Conservation (phyloP, 345 rosid species). For the Eutrema heterophyllum region DNA sequence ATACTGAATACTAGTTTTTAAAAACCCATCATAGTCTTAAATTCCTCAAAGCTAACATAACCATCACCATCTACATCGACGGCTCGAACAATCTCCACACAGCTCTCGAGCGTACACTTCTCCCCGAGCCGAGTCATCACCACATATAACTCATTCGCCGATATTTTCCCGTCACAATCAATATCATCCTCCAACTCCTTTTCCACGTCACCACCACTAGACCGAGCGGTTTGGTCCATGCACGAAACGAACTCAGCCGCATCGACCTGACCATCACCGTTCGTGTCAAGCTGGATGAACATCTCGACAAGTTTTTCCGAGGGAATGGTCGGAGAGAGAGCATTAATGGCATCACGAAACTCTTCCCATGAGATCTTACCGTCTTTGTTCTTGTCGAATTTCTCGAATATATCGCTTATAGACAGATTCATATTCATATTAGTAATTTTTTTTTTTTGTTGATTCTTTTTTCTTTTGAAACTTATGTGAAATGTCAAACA, state of each 20-base stretch:
- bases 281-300: conserved; percentile 66
- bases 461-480: not conserved
- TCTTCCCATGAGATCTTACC: conserved; percentile 70
- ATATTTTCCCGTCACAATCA: conserved; percentile 64
- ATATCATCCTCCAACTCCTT: conserved; percentile 65
- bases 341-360: conserved; percentile 43
- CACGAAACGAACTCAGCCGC: conserved; percentile 54
- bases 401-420: conserved; percentile 40
- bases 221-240: conserved; percentile 2
- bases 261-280: conserved; percentile 67
- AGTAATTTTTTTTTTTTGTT: not conserved
- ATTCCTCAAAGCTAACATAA: conserved; percentile 73
- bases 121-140: conserved; percentile 67
- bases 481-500: not conserved
- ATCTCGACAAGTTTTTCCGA: conserved; percentile 48
- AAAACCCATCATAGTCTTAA: conserved; percentile 65
- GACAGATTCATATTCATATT: not conserved
- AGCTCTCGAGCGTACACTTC: conserved; percentile 48
- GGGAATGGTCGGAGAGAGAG: conserved; percentile 35
- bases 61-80: conserved; percentile 85
- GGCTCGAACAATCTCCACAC: conserved; percentile 61
- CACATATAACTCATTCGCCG: conserved; percentile 54
- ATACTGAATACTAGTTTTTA: not conserved
- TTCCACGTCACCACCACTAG: not conserved
- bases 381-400: conserved; percentile 79